Evolutionary conservation across 257 asterid genomes (phyloP).

Genomic region (Solanum verrucosum): DNA sequence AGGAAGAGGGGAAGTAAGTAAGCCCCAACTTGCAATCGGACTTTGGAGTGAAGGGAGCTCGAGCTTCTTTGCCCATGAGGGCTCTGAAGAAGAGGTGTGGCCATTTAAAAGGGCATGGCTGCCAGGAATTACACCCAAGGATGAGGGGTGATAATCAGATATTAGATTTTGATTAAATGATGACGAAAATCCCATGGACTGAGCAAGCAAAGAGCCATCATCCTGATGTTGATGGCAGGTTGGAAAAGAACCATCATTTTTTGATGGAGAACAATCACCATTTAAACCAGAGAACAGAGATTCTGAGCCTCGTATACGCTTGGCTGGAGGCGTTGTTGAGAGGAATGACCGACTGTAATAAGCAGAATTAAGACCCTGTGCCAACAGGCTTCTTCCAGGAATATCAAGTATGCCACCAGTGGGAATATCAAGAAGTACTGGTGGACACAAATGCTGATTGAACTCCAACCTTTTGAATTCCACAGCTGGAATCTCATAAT

Average conservation of each 20-base stretch:
- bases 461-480: slow-evolving; percentile 27
- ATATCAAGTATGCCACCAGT: slow-evolving; percentile 17
- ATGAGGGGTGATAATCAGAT: slow-evolving; percentile 9
- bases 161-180: slow-evolving; percentile 21
- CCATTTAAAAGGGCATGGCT: slow-evolving; percentile 34
- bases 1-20: slow-evolving; percentile 48
- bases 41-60: slow-evolving; percentile 91
- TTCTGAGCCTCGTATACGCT: slow-evolving; percentile 38
- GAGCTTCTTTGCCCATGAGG: slow-evolving; percentile 36
- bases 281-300: slow-evolving; percentile 11
- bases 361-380: slow-evolving; percentile 15
- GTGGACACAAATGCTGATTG: slow-evolving; percentile 17
- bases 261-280: neutral
- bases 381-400: slow-evolving; percentile 23
- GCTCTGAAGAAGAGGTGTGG: slow-evolving; percentile 35
- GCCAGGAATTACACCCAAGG: slow-evolving; percentile 25
- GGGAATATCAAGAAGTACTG: slow-evolving; percentile 20
- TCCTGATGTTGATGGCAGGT: slow-evolving; percentile 22
- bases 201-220: slow-evolving; percentile 20
- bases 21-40: slow-evolving; percentile 32
- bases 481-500: slow-evolving; percentile 29
- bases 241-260: slow-evolving; percentile 8
- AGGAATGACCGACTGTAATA: slow-evolving; percentile 8
- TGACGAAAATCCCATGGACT: slow-evolving; percentile 15
- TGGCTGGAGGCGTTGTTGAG: slow-evolving; percentile 28